phyloP scores from a whole-genome alignment of 2,329 filamentous ascomycete species.

The Incumbomyces delicatus region DNA sequence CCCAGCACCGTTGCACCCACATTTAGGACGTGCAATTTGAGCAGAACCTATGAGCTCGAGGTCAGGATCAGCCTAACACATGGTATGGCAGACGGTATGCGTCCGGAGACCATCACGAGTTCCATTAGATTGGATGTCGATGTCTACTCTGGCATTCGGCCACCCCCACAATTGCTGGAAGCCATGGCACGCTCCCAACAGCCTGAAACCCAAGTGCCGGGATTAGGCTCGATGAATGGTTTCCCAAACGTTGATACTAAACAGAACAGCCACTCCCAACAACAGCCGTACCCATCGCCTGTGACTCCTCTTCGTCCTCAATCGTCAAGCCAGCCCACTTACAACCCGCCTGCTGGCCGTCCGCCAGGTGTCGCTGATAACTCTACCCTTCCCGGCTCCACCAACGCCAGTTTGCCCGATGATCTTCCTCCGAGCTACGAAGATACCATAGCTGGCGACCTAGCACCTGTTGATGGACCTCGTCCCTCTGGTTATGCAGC shows the following conservation, averaged over 20 bases:
- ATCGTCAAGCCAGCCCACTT: background rate
- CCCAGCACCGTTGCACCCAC: conserved; percentile 81
- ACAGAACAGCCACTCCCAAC: background rate
- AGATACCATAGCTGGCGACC: conserved; percentile 72
- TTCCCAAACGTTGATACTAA: conserved; percentile 13
- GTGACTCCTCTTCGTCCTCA: background rate
- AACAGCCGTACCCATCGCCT: background rate
- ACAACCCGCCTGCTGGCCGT: background rate
- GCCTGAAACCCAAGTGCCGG: conserved; percentile 24
- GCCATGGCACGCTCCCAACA: conserved; percentile 24
- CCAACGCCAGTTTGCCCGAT: conserved; percentile 30
- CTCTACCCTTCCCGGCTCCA: conserved; percentile 9
- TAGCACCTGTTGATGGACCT: conserved; percentile 63
- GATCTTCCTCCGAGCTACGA: conserved; percentile 93
- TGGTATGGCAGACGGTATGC: conserved; percentile 45
- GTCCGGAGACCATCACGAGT: conserved; percentile 66
- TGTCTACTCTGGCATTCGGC: conserved; percentile 79
- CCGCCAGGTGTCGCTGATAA: conserved; percentile 7
- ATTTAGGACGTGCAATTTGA: conserved; percentile 82
- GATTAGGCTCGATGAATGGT: conserved; percentile 15
- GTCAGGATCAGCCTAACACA: conserved; percentile 69
- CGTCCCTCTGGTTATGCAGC: conserved; percentile 44
- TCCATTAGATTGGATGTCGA: conserved; percentile 70
- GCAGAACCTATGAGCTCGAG: conserved; percentile 72
- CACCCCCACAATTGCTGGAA: conserved; percentile 65